Base-by-base conservation (phyloP, 805 yeast genomes). In the Maudiozyma pseudohumilis region DNA sequence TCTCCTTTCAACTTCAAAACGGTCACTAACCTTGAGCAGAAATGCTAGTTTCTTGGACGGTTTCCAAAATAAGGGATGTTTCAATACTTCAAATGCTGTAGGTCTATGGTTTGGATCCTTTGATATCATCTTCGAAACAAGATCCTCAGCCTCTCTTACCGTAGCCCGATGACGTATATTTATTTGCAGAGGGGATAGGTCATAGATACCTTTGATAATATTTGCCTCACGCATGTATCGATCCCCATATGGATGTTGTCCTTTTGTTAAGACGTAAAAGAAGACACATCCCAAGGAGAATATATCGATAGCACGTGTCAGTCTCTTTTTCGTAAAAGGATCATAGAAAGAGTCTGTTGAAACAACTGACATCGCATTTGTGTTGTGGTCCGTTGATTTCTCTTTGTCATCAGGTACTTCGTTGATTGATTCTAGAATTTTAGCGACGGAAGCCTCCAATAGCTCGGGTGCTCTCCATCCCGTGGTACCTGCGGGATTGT, bases 401-500 rank as follows among this genome's bases (percentile, higher is more conserved):
- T 63, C 58, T 9, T 47, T 37, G 17, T 58, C 67, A 30, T 68
- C 73, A 18, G 72, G 56, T 2, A 29, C 29, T 22, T 29, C 40
- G 16, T 35, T 35, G 12, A 38, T 8, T 8, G 39, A 27, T 22
- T 37, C 36, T 16, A 39, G 13, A 12, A 35, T 35, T 27, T 17
- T 29, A 4, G 40, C 17, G 12, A 43, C 42, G 7, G 55, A 42
- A 1, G 45, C 53, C 31, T 50, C 53, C 26, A 85, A 60, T 24
- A 85, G 59, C 52, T 92, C 98, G 0, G 98, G 98, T 0, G 99
- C 97, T 49, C 96, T 72, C 98, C 98, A 92, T 3, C 99, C 99
- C 3, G 92, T 75, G 0, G 98, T 92, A 2, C 98, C 98, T 0
- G 96, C 95, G 15, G 94, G 94, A 50, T 86, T 79, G 0, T 92